Percentiles rank a stretch among this genome's conserved stretches.
Conservation (phyloP, 2,329 filamentous ascomycete species). For the Phialophora verrucosa region DNA sequence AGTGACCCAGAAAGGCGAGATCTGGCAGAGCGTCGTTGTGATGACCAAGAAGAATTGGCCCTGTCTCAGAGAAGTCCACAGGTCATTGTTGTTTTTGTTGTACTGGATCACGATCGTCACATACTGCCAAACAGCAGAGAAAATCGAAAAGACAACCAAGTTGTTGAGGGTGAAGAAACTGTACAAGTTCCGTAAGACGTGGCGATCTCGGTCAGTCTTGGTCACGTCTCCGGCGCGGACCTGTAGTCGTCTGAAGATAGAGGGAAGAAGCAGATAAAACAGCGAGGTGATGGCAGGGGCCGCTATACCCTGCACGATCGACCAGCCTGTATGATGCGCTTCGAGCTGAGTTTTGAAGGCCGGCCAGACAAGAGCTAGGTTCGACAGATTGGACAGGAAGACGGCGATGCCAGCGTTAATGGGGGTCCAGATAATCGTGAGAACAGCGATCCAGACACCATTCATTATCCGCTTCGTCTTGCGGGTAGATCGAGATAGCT, state of each 20-base stretch:
- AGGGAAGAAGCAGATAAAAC: constrained; percentile 84
- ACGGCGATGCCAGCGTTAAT: constrained; percentile 95
- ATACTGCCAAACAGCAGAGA: constrained; percentile 80
- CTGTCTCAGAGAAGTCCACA: constrained; percentile 71
- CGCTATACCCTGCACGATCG: constrained; percentile 86
- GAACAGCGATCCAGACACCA: constrained; percentile 77
- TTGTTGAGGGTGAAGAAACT: constrained; percentile 99
- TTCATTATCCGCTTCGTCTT: constrained; percentile 77
- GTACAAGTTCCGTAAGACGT: constrained; percentile 89
- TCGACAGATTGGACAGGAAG: constrained; percentile 84
- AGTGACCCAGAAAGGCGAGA: constrained; percentile 92
- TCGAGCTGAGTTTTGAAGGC: constrained; percentile 71
- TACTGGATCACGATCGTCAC: constrained; percentile 68
- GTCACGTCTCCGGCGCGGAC: constrained; percentile 84
- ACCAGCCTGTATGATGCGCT: constrained; percentile 72
- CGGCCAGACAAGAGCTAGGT: constrained; percentile 79
- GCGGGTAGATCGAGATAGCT: constrained; percentile 70
- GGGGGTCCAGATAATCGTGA: constrained; percentile 85
- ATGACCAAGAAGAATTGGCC: constrained; percentile 67
- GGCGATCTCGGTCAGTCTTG: constrained; percentile 88
- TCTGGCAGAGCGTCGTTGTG: constrained; percentile 76
- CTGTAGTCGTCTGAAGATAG: constrained; percentile 86
- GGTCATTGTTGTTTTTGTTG: constrained; percentile 62
- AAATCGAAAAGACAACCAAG: constrained; percentile 88
- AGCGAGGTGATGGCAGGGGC: constrained; percentile 86